These are phyloP conservation scores for Fusarium subtropicale DNA, from an alignment of 2,329 filamentous ascomycete genomes.

Conservation along the genomic window DNA sequence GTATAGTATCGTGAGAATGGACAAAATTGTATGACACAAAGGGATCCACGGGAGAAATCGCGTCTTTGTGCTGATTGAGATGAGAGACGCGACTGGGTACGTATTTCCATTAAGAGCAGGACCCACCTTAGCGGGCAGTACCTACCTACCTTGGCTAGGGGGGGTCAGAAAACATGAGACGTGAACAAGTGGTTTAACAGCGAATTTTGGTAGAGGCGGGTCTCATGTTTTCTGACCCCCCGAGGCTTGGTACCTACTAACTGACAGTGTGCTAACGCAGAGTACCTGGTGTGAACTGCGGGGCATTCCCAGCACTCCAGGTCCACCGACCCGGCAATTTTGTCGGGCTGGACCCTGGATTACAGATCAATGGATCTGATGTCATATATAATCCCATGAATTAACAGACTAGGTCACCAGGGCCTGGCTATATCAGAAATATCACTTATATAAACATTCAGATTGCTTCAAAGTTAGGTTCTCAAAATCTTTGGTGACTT, in stretches of 20 bases:
- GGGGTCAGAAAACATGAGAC: too few species aligned
- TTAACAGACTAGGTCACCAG: background rate
- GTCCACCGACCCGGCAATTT: background rate
- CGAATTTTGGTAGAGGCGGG: too few species aligned
- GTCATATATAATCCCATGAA: background rate
- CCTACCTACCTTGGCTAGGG: too few species aligned
- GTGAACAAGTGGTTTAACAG: too few species aligned
- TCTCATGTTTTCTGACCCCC: too few species aligned
- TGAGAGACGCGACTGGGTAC: slow-evolving; percentile 26
- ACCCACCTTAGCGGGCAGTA: too few species aligned
- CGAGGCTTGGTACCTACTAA: too few species aligned
- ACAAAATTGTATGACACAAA: slow-evolving; percentile 1
- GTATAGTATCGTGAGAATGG: background rate
- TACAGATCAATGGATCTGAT: background rate
- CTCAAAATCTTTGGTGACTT: slow-evolving; percentile 23
- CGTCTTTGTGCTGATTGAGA: slow-evolving; percentile 4
- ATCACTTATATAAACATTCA: background rate
- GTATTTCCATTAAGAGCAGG: slow-evolving; percentile 4
- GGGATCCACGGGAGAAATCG: slow-evolving; percentile 8
- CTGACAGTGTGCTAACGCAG: background rate
- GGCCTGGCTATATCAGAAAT: background rate
- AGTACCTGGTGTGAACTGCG: background rate
- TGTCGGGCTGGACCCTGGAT: background rate
- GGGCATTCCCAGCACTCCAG: background rate
- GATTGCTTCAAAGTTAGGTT: background rate